Conservation (phyloP, 2,329 filamentous ascomycete genomes). For the Colletotrichum orbiculare region DNA sequence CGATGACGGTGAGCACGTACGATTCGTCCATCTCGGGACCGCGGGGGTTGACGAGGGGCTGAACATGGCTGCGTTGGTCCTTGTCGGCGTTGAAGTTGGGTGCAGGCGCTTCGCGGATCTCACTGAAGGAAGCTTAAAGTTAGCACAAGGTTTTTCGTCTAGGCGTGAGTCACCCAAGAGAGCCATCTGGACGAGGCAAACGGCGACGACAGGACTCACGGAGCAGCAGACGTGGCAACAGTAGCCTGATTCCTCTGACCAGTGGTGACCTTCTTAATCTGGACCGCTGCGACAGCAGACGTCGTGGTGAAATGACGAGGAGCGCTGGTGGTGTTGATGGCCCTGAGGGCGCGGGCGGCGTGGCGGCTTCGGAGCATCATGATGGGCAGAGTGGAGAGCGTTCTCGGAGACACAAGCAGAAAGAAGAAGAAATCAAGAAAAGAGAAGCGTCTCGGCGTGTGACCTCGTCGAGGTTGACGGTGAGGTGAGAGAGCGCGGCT, state of each 20-base stretch:
- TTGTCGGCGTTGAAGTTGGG: conserved; percentile 67
- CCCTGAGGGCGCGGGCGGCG: conserved; percentile 59
- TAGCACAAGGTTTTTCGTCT: conserved; percentile 19
- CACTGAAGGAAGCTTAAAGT: conserved; percentile 52
- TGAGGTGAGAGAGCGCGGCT: conserved; percentile 21
- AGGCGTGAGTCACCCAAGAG: conserved; percentile 22
- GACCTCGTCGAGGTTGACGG: conserved; percentile 20
- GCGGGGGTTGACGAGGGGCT: conserved; percentile 72
- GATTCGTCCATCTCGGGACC: conserved; percentile 80
- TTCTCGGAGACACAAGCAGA: conserved; percentile 21
- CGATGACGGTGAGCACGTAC: conserved; percentile 60
- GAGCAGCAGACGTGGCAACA: conserved; percentile 57
- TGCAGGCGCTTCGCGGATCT: conserved; percentile 69
- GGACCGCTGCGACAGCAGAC: conserved; percentile 48
- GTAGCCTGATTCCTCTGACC: conserved; percentile 62
- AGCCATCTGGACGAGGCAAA: background rate
- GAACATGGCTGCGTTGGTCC: conserved; percentile 68
- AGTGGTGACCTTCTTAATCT: conserved; percentile 53
- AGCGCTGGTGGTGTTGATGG: conserved; percentile 50
- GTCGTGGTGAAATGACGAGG: conserved; percentile 55
- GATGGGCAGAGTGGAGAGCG: conserved; percentile 33
- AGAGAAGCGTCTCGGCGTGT: conserved; percentile 27
- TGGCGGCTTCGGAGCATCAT: conserved; percentile 62
- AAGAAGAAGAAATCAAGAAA: conserved; percentile 21
- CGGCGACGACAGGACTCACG: conserved; percentile 56